phyloP scores from a whole-genome alignment of 805 yeast genomes.

The Metschnikowia borealis region DNA sequence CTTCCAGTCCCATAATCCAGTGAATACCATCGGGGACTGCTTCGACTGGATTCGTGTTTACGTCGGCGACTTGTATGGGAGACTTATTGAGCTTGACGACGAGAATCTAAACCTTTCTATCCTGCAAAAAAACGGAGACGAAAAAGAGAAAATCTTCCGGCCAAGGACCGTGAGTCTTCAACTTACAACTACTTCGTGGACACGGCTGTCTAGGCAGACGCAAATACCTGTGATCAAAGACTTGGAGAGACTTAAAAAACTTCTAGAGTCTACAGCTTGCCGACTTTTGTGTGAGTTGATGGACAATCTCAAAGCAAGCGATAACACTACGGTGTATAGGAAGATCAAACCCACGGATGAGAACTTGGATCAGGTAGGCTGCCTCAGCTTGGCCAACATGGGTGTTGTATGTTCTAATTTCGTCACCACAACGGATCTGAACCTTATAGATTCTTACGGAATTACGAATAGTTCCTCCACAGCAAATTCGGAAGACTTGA shows the following conservation, averaged over 20 bases:
- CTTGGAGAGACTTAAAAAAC: conserved; percentile 27
- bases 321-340: conserved; percentile 20
- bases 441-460: conserved; percentile 31
- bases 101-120: conserved; percentile 42
- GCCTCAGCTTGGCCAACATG: conserved; percentile 46
- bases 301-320: conserved; percentile 18
- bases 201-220: conserved; percentile 39
- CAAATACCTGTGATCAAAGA: conserved; percentile 34
- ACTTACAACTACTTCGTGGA: conserved; percentile 21
- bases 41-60: conserved; percentile 78
- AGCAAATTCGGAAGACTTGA: conserved; percentile 1
- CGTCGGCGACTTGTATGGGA: conserved; percentile 68
- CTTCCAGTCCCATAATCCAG: conserved; percentile 52
- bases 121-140: conserved; percentile 21
- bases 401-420: conserved; percentile 54
- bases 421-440: conserved; percentile 37
- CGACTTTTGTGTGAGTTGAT: conserved; percentile 41
- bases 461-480: not conserved
- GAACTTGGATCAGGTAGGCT: conserved; percentile 20
- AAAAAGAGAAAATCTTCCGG: conserved; percentile 32
- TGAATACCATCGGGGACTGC: conserved; percentile 53
- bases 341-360: conserved; percentile 19
- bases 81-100: conserved; percentile 72
- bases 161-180: conserved; percentile 54
- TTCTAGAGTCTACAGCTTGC: conserved; percentile 27